These are phyloP conservation scores for Solanum pinnatisectum DNA, from an alignment of 257 asterid genomes.

Conservation along the genomic window DNA sequence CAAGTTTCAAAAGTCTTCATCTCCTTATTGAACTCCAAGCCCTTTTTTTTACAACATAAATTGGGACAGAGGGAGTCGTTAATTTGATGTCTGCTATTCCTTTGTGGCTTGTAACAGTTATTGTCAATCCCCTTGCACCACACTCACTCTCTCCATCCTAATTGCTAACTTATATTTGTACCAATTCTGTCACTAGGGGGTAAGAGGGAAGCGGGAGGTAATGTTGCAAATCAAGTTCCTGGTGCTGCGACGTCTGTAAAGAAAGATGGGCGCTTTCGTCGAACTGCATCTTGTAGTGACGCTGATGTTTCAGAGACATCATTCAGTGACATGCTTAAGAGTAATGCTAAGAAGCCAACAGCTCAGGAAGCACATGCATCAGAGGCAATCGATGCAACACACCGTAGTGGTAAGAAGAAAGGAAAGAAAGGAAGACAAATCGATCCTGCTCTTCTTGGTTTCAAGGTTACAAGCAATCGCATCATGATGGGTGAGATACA, in stretches of 20 bases:
- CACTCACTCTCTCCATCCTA: neutral
- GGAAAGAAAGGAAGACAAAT: constrained; percentile 98
- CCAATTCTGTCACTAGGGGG: constrained; percentile 19
- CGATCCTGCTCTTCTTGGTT: constrained; percentile 96
- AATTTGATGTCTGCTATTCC: neutral
- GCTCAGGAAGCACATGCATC: constrained; percentile 39
- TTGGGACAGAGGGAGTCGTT: neutral
- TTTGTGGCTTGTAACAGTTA: neutral
- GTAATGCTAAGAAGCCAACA: constrained; percentile 49
- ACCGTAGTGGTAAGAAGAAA: constrained; percentile 69
- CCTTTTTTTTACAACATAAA: neutral
- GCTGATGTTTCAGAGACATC: constrained; percentile 80
- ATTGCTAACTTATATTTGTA: neutral
- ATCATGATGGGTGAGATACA: constrained; percentile 99
- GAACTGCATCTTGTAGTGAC: constrained; percentile 67
- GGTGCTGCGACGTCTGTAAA: constrained; percentile 32
- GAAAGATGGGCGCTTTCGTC: constrained; percentile 52
- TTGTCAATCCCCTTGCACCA: neutral
- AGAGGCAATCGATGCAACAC: constrained; percentile 31
- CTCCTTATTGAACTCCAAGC: neutral
- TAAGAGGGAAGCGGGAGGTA: constrained; percentile 35
- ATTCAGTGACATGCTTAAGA: constrained; percentile 94
- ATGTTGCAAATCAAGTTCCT: constrained; percentile 27
- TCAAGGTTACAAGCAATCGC: constrained; percentile 96
- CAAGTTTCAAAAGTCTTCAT: neutral